Evolutionary conservation across 2,329 filamentous ascomycete species (phyloP), one percentile per base, ranked within the genome.

Genomic region (Neonectria magnoliae): DNA sequence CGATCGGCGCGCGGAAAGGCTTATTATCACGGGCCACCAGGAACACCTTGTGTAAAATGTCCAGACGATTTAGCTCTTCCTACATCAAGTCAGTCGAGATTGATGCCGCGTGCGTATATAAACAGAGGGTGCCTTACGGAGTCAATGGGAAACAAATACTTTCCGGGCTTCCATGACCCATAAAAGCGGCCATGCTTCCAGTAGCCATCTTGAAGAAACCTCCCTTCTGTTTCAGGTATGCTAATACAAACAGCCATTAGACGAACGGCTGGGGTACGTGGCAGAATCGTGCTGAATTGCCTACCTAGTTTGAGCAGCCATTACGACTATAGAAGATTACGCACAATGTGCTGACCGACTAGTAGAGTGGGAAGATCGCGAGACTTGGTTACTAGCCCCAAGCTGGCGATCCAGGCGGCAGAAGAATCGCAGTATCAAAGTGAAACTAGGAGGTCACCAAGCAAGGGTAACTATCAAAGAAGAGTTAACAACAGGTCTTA

Each of bases 1-100:
- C 25, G 72, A 67, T 33, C 44, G 67, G 60, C 65, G 60, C 29
- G 58, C 68, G 60, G 60, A 77, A 73, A 2, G 75, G 68, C 33
- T 71, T 71, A 2, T 83, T 77, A 41, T 85, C 82, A 67, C 91
- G 88, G 54, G 88, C 88, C 20, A 91, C 86, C 16, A 85, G 82
- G 73, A 94, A 91, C 70, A 95, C 82, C 73, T 93, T 92, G 81
- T 97, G 92, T 75, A 93, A 91, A 51, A 95, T 90, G 75, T 97
- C 93, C 75, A 95, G 85, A 69, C 92, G 88, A 76, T 94, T 91
- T 74, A 90, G 87, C 78, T 96, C 93, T 66, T 85, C 82, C 87
- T 92, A 76, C 52, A 57, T 5, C 18, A 33, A 45, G 29, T 20
- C 22, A n/a, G 66, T 76, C 62, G 75, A 68, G 22, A 41, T 11